Evolutionary conservation across 768 basidiomycete species (phyloP).

Genomic region (Sistotremastrum niveocremeum): DNA sequence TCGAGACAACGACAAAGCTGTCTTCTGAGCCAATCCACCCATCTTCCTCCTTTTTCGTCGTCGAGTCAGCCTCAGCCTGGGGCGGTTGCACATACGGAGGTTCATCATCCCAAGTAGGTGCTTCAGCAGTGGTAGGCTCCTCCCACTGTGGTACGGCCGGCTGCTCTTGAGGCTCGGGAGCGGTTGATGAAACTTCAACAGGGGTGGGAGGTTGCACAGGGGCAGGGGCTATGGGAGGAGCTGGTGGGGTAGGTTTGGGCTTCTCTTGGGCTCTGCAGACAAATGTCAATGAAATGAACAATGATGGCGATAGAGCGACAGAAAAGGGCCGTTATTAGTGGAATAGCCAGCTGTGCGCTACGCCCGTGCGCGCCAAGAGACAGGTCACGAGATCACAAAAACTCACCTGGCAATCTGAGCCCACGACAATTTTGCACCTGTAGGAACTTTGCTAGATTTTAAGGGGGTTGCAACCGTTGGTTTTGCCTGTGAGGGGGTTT

Average conservation of each 20-base stretch:
- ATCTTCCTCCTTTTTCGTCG: conserved; percentile 1
- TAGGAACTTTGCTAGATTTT: conserved; percentile 23
- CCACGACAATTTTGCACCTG: conserved; percentile 73
- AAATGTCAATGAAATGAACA: not conserved
- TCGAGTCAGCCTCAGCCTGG: conserved; percentile 14
- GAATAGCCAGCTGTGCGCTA: conserved; percentile 1
- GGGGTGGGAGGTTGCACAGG: not conserved
- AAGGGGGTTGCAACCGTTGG: not conserved
- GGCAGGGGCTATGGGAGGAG: conserved; percentile 1
- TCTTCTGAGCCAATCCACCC: conserved; percentile 7
- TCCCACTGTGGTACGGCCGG: conserved; percentile 36
- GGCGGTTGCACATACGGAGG: conserved; percentile 16
- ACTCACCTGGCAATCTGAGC: conserved; percentile 69
- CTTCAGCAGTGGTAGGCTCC: conserved; percentile 57
- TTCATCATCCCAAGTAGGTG: conserved; percentile 63
- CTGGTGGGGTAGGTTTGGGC: conserved; percentile 24
- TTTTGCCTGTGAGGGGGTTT: not conserved
- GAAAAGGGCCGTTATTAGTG: conserved; percentile 2
- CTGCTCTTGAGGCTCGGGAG: conserved; percentile 8
- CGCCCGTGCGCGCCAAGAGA: not conserved
- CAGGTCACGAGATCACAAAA: not conserved
- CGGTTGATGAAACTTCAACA: not conserved
- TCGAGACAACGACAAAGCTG: not conserved
- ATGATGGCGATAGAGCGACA: not conserved
- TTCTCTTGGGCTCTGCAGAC: conserved; percentile 9